These are phyloP conservation scores for Leccinum subgranulosum DNA, from an alignment of 768 basidiomycete species.

Conservation along the genomic window DNA sequence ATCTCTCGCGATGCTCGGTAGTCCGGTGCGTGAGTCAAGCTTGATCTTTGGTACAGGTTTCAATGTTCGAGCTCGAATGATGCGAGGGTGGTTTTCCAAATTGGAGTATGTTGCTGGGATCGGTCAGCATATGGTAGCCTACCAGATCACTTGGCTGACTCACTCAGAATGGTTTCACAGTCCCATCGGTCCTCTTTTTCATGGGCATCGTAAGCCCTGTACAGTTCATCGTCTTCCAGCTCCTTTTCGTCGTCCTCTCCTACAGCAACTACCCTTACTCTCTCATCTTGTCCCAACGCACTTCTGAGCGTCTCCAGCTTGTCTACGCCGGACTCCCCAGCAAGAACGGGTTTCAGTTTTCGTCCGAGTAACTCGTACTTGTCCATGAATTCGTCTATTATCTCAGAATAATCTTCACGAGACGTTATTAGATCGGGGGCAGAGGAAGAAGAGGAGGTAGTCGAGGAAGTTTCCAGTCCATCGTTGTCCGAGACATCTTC, in stretches of 20 bases:
- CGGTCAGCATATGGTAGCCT: slow-evolving; percentile 7
- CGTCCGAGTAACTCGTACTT: slow-evolving; percentile 90
- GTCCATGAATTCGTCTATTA: slow-evolving; percentile 92
- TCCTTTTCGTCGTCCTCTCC: slow-evolving; percentile 47
- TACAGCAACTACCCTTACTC: slow-evolving; percentile 44
- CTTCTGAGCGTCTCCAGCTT: slow-evolving; percentile 80
- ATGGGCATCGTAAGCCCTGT: slow-evolving; percentile 34
- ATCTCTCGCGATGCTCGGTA: slow-evolving; percentile 53
- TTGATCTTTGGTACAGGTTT: slow-evolving; percentile 59
- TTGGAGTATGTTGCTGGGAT: slow-evolving; percentile 89
- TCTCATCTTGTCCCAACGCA: slow-evolving; percentile 69
- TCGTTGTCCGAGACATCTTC: slow-evolving; percentile 51
- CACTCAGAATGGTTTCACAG: slow-evolving; percentile 92
- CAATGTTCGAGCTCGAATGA: slow-evolving; percentile 67
- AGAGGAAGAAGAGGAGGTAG: slow-evolving; percentile 55
- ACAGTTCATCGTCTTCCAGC: slow-evolving; percentile 42
- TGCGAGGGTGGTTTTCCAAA: slow-evolving; percentile 91
- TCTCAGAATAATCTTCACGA: slow-evolving; percentile 83
- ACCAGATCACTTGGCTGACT: slow-evolving; percentile 27
- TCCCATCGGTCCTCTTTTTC: slow-evolving; percentile 86
- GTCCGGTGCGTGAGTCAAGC: slow-evolving; percentile 73
- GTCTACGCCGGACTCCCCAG: slow-evolving; percentile 67
- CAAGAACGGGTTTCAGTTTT: slow-evolving; percentile 74
- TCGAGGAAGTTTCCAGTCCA: slow-evolving; percentile 41
- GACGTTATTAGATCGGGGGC: slow-evolving; percentile 75